Conservation (phyloP, 192 early-diverging fungal genomes). For the Podila epicladia region DNA sequence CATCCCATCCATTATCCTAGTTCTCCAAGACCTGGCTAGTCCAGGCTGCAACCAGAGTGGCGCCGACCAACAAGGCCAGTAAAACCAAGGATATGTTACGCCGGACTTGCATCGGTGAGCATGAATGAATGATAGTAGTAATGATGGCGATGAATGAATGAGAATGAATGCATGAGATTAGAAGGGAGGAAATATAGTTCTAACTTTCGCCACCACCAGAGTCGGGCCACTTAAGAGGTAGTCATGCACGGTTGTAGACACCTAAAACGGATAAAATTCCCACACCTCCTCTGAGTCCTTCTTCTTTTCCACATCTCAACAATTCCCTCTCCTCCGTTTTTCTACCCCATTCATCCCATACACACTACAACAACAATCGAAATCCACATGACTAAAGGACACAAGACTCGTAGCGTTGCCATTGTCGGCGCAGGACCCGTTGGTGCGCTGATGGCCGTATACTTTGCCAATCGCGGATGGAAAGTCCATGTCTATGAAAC, state of each 20-base stretch:
- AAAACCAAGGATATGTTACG: too few species aligned
- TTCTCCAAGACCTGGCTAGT: too few species aligned
- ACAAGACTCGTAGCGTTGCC: slow-evolving; percentile 60
- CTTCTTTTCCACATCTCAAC: not conserved
- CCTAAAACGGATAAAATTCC: not conserved
- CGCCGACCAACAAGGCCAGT: too few species aligned
- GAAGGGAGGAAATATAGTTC: too few species aligned
- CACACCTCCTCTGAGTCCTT: not conserved
- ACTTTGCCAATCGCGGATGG: slow-evolving; percentile 93
- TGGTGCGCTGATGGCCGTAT: slow-evolving; percentile 87
- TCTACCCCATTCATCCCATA: not conserved
- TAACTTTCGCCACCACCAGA: not conserved
- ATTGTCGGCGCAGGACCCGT: slow-evolving; percentile 97
- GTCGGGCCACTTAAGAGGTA: slow-evolving; percentile 29
- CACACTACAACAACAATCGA: not conserved
- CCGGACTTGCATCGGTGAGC: too few species aligned
- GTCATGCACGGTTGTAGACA: not conserved
- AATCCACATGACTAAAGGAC: slow-evolving; percentile 11
- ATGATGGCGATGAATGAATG: too few species aligned
- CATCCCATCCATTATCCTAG: too few species aligned
- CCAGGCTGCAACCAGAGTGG: too few species aligned
- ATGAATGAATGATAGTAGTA: too few species aligned
- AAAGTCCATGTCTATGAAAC: slow-evolving; percentile 87
- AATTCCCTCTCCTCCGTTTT: not conserved
- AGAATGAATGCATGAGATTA: too few species aligned